Evolutionary conservation across 257 asterid species (phyloP).

Genomic region (Orobanche coerulescens): DNA sequence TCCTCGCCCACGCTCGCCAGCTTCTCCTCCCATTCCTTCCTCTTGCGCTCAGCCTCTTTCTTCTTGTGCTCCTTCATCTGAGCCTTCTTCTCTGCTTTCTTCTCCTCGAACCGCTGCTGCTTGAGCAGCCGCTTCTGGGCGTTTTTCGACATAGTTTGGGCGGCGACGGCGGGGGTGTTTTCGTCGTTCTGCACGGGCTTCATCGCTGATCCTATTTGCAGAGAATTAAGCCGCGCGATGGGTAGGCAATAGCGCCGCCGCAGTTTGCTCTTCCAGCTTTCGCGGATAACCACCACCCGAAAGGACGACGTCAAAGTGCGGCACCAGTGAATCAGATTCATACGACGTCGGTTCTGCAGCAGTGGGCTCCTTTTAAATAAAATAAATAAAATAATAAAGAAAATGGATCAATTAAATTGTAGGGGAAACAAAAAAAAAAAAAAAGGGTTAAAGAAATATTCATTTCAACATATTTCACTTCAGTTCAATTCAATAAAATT

Average conservation of each 20-base stretch:
- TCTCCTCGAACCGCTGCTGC: constrained; percentile 72
- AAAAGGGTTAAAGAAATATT: too few species aligned
- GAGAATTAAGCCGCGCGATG: not conserved
- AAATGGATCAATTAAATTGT: not conserved
- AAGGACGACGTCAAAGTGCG: constrained; percentile 6
- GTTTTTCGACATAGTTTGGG: constrained; percentile 53
- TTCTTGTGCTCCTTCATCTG: constrained; percentile 55
- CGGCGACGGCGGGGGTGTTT: constrained; percentile 23
- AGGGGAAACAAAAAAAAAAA: too few species aligned
- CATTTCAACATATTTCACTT: too few species aligned
- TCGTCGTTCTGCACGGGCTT: constrained; percentile 34
- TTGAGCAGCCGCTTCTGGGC: constrained; percentile 71
- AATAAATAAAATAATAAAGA: not conserved
- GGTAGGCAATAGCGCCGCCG: constrained; percentile 23
- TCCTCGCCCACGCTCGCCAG: constrained; percentile 45
- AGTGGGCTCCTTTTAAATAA: not conserved
- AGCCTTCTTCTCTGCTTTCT: constrained; percentile 83
- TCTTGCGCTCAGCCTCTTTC: constrained; percentile 69
- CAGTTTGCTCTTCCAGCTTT: constrained; percentile 20
- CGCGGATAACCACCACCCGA: constrained; percentile 2
- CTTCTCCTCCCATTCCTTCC: constrained; percentile 74
- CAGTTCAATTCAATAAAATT: too few species aligned
- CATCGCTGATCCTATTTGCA: constrained; percentile 24
- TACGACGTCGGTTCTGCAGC: constrained; percentile 13
- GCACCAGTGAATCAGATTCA: constrained; percentile 23